Evolutionary conservation across 1,284 basidiomycete species (phyloP).

Genomic region (Trametes pubescens): DNA sequence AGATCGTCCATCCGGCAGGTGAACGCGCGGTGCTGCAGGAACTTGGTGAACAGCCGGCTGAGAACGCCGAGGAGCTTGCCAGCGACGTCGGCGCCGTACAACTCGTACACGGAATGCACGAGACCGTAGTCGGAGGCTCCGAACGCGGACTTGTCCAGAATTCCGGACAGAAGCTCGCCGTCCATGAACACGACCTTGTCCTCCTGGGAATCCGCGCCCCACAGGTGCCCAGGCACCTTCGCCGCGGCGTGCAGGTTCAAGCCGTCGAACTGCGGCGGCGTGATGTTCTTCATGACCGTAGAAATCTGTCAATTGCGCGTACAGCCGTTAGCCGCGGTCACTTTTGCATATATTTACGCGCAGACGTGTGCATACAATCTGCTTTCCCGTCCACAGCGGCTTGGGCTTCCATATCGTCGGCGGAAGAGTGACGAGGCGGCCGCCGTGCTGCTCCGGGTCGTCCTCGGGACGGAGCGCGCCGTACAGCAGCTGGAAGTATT

Average conservation of each 20-base stretch:
- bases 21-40: constrained; percentile 96
- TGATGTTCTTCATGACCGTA: constrained; percentile 92
- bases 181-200: constrained; percentile 92
- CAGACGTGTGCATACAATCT: constrained; percentile 72
- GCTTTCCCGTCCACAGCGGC: constrained; percentile 98
- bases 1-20: constrained; percentile 99
- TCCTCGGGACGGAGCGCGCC: constrained; percentile 94
- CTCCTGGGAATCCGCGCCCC: constrained; percentile 84
- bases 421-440: constrained; percentile 84
- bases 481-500: constrained; percentile 97
- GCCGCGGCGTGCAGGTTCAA: constrained; percentile 89
- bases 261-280: constrained; percentile 82
- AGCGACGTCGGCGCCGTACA: constrained; percentile 93
- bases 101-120: constrained; percentile 97
- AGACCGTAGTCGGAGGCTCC: constrained; percentile 97
- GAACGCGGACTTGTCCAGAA: constrained; percentile 98
- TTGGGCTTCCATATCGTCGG: constrained; percentile 93
- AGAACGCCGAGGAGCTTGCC: constrained; percentile 94
- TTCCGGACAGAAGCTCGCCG: constrained; percentile 91
- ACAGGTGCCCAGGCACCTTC: constrained; percentile 86
- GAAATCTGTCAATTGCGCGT: constrained; percentile 71
- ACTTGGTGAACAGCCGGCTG: constrained; percentile 96
- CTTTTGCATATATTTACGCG: constrained; percentile 1
- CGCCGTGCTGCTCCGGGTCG: constrained; percentile 64
- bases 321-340: constrained; percentile 15